phyloP scores from a whole-genome alignment of 192 early-diverging fungal species.

The Entomortierella chlamydospora region DNA sequence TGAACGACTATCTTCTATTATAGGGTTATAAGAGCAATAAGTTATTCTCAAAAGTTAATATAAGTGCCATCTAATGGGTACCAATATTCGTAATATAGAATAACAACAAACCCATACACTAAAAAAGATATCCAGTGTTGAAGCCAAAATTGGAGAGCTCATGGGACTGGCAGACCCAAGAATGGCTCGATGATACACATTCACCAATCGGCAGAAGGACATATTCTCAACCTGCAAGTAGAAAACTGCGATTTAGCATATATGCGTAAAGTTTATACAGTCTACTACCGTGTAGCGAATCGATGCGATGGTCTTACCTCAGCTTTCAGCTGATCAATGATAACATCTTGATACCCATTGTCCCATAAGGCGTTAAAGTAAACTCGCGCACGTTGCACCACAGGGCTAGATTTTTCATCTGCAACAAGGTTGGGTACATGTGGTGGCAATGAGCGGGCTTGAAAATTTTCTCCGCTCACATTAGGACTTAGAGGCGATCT shows the following conservation, averaged over 20 bases:
- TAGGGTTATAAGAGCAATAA: not conserved
- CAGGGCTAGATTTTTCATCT: constrained; percentile 25
- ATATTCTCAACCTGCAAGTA: constrained; percentile 21
- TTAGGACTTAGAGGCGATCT: constrained; percentile 38
- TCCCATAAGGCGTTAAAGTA: constrained; percentile 40
- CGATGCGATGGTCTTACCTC: constrained; percentile 18
- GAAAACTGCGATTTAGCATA: not conserved
- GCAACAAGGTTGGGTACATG: not conserved
- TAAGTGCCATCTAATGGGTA: not conserved
- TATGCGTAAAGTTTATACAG: no score
- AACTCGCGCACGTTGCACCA: constrained; percentile 11
- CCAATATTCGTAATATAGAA: not conserved
- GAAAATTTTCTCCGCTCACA: constrained; percentile 43
- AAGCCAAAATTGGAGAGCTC: constrained; percentile 50
- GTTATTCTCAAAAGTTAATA: no score
- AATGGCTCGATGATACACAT: constrained; percentile 34
- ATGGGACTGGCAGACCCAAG: constrained; percentile 31
- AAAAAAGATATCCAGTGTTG: constrained; percentile 60
- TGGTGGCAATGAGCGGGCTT: constrained; percentile 1
- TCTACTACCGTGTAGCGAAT: no score
- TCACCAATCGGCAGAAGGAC: constrained; percentile 17
- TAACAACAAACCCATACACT: constrained; percentile 24
- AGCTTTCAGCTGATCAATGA: constrained; percentile 25
- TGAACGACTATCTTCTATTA: constrained; percentile 48
- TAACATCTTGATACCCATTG: constrained; percentile 15